Base-by-base conservation (phyloP, 2,329 filamentous ascomycete genomes). In the Dryadomyces quercus-mongolicae region DNA sequence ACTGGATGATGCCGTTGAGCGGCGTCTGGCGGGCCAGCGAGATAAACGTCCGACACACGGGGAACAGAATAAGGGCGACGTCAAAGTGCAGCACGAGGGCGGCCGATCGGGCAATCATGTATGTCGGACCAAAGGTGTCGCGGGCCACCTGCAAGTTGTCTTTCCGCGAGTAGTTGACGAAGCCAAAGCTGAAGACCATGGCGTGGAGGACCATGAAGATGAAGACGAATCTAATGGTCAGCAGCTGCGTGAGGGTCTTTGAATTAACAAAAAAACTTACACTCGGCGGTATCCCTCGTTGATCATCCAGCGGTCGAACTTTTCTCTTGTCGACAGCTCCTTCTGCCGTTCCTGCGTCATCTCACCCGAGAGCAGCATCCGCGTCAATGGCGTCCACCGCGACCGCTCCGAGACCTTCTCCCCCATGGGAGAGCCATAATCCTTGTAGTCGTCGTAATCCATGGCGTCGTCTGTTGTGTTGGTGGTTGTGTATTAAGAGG, bases 271-370 rank as follows among this genome's bases (percentile, higher is more conserved):
- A 13, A 15, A 6, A 25, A 78, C 84, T 55, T 75, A 89, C 81
- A 92, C 76, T 80, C 86, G 76, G 66, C 86, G 78, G 67, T 89
- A 90, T 57, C 88, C 88, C 66, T 92, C 88, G 66, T 92, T 92
- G 58, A 92, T 85, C 87, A 93, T 91, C 88, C 88, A 93, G 60
- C 83, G 76, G 67, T 91, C 85, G 64, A 92, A 85, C 66, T 80
- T 85, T 67, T 92, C 85, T 64, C 80, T 78, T 58, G 79, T 68
- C 22, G 80, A 81, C 61, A 92, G 71, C 55, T 83, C 77, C 65
- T 82, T 82, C 60, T 85, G 82, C 63, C 74, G 78, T 65, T 89
- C 84, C 63, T 83, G 82, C 54, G 82, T 88, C 80, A 91, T 86
- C 71, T 90, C 85, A 51, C 87, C 86, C 54, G 87, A 89, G 66